Percentiles rank a stretch among this genome's conserved stretches.
phyloP scores from a whole-genome alignment of 768 basidiomycete genomes.

The Hypholoma fasciculare region DNA sequence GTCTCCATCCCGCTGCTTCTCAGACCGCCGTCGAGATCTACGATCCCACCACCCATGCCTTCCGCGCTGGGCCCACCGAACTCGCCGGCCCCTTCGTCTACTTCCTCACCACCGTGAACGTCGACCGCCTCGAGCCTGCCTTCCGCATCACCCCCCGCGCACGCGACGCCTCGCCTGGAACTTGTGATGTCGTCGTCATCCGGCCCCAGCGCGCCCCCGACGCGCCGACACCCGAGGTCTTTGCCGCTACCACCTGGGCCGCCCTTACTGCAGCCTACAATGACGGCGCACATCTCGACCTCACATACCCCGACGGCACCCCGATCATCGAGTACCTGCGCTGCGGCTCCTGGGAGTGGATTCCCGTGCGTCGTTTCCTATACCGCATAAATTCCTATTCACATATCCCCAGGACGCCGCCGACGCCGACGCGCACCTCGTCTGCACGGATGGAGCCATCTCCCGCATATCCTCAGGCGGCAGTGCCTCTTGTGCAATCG shows the following conservation, averaged over 20 bases:
- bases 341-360: conserved; percentile 85
- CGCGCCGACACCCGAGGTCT: conserved; percentile 37
- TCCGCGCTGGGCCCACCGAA: conserved; percentile 43
- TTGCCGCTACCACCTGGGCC: conserved; percentile 51
- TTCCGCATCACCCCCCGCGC: conserved; percentile 78
- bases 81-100: conserved; percentile 83
- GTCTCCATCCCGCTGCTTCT: conserved; percentile 48
- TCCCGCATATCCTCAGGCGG: conserved; percentile 62
- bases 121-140: conserved; percentile 80
- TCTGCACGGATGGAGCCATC: conserved; percentile 83
- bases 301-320: conserved; percentile 58
- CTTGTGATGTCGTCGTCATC: conserved; percentile 76
- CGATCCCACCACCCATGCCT: conserved; percentile 47
- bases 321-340: conserved; percentile 77
- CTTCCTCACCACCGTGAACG: conserved; percentile 80
- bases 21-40: conserved; percentile 55
- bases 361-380: conserved; percentile 35
- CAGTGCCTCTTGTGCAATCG: conserved; percentile 49
- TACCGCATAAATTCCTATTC: too few species aligned
- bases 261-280: conserved; percentile 73
- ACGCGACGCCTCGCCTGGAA: conserved; percentile 43
- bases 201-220: conserved; percentile 68
- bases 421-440: conserved; percentile 63
- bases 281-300: conserved; percentile 67
- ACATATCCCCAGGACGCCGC: conserved; percentile 31